Base-by-base conservation (phyloP, 768 basidiomycete genomes). In the Cystobasidium ongulense region DNA sequence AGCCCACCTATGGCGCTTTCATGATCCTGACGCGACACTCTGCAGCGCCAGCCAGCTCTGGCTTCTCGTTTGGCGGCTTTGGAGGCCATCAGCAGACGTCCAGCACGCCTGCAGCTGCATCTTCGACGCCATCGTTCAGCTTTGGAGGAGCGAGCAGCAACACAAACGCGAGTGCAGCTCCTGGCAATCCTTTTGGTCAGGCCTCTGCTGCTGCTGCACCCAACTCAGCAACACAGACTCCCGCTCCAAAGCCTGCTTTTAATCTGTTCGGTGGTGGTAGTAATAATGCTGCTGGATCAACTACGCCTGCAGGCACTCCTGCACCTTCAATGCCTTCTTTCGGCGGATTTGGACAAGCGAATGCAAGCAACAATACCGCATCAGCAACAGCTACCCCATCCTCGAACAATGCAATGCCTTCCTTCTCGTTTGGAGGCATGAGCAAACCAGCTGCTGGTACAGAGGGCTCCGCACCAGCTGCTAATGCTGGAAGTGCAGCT, bases 231-330 rank as follows among this genome's bases (percentile, higher is more conserved):
- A 21, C 38, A 7, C 31, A 31, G n/a, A 59, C 68, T 1, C 68
- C 68, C 18, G 68, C 68, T 4, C 54, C 68, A 25, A 71, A 71
- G 39, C 68, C 68, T 29, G 53, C 68, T n/a, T 71, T 71, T 53
- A 35, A 17, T 21, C 39, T 71, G 23, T 59, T 59, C 21, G 57
- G 57, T 27, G 68, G 46, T n/a, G 41, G 25, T n/a, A n/a, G n/a
- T 29, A 59, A 52, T 17, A 50, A 41, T 65, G 63, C 33, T 25
- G 53, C 17, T 36, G 68, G 68, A n/a, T 71, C 68, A 36, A 71
- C 68, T 8, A 71, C 68, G 15, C 68, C 68, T 27, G 68, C 68
- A n/a, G 52, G 53, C 10, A 29, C 52, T 4, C 68, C 68, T 35
- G 68, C 68, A 13, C 68, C 67, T 54, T n/a, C 64, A 15, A 57